Conservation (phyloP, 2,329 filamentous ascomycete genomes). For the Cercospora citrullina region DNA sequence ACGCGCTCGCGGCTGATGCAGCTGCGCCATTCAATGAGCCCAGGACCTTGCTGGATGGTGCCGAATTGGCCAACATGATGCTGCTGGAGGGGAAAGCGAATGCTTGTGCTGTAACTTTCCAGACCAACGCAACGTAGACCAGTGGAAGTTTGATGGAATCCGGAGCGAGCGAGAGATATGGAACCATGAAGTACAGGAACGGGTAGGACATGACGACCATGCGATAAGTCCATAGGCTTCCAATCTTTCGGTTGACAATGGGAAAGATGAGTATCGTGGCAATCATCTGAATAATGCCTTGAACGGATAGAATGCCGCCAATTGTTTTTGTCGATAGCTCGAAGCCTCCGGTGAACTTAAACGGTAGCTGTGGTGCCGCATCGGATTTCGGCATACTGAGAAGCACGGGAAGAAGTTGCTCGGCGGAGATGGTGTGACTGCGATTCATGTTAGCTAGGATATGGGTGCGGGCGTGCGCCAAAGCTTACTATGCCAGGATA, state of each 20-base stretch:
- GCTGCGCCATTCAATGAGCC: slow-evolving; percentile 92
- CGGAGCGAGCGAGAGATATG: slow-evolving; percentile 85
- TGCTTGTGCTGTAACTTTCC: slow-evolving; percentile 91
- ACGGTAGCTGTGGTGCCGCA: slow-evolving; percentile 64
- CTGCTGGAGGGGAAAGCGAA: slow-evolving; percentile 88
- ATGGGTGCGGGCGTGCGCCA: not conserved
- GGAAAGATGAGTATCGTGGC: slow-evolving; percentile 85
- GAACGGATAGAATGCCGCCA: slow-evolving; percentile 82
- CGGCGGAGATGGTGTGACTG: slow-evolving; percentile 95
- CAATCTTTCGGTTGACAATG: slow-evolving; percentile 70
- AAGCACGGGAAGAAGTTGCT: slow-evolving; percentile 89
- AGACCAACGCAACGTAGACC: slow-evolving; percentile 75
- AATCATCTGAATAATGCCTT: slow-evolving; percentile 86
- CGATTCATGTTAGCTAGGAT: slow-evolving; percentile 10
- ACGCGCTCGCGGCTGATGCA: slow-evolving; percentile 85
- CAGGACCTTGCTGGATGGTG: slow-evolving; percentile 78
- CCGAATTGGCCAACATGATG: slow-evolving; percentile 85
- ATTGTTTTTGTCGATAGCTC: slow-evolving; percentile 79
- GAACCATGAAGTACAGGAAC: slow-evolving; percentile 79
- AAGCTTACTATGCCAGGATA: slow-evolving; percentile 86
- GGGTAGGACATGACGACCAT: slow-evolving; percentile 82
- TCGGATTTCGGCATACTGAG: slow-evolving; percentile 67
- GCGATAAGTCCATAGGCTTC: slow-evolving; percentile 78
- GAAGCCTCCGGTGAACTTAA: slow-evolving; percentile 87
- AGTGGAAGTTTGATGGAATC: slow-evolving; percentile 68